phyloP scores from a whole-genome alignment of 164 flowering plant species.

The Kingdonia uniflora region DNA sequence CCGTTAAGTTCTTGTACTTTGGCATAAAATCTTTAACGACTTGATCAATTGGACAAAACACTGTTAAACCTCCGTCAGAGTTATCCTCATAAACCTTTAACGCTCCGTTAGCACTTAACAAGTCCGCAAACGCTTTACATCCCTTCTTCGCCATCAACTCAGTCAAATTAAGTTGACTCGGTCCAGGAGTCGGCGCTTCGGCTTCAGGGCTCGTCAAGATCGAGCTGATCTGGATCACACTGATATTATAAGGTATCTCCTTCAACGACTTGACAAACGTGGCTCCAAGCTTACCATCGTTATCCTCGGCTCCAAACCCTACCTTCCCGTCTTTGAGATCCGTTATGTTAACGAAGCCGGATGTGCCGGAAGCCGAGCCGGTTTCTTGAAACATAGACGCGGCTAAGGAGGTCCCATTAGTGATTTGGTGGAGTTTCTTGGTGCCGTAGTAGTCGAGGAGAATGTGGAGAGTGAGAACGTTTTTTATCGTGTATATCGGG shows the following conservation, averaged over 20 bases:
- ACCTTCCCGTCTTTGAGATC: slow-evolving; percentile 73
- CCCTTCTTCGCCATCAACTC: slow-evolving; percentile 46
- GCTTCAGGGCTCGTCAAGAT: slow-evolving; percentile 53
- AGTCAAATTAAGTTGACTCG: slow-evolving; percentile 42
- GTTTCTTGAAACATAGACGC: slow-evolving; percentile 70
- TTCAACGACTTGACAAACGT: slow-evolving; percentile 53
- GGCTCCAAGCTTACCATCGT: slow-evolving; percentile 32
- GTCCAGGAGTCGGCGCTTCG: slow-evolving; percentile 68
- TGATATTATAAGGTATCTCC: slow-evolving; percentile 68
- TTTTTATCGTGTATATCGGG: slow-evolving; percentile 45
- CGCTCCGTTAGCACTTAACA: slow-evolving; percentile 34
- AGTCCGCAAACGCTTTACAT: slow-evolving; percentile 58
- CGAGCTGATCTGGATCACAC: slow-evolving; percentile 69
- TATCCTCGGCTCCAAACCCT: slow-evolving; percentile 45
- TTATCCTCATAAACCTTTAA: slow-evolving; percentile 25
- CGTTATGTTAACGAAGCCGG: slow-evolving; percentile 73
- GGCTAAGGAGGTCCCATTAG: slow-evolving; percentile 42
- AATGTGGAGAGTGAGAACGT: slow-evolving; percentile 67
- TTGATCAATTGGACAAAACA: slow-evolving; percentile 28
- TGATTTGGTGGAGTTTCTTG: slow-evolving; percentile 77
- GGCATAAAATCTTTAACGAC: slow-evolving; percentile 20
- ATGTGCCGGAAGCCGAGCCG: slow-evolving; percentile 56
- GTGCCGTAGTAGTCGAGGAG: slow-evolving; percentile 74
- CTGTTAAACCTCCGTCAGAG: slow-evolving; percentile 27
- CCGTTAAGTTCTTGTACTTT: slow-evolving; percentile 34